Evolutionary conservation across 768 basidiomycete species (phyloP).

Genomic region (Calocybe gangraenosa): DNA sequence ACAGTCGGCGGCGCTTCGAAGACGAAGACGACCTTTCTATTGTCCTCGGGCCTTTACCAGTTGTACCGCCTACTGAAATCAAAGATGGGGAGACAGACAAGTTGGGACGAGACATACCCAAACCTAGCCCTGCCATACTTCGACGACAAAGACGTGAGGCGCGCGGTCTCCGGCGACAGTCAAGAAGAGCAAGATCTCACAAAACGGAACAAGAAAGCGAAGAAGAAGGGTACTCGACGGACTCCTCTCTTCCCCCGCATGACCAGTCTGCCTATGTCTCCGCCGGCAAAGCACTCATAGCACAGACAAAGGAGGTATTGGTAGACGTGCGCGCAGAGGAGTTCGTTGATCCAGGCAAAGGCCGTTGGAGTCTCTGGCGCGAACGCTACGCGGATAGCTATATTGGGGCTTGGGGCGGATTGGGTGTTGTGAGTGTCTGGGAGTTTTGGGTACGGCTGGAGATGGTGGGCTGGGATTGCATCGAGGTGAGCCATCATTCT

Average conservation of each 20-base stretch:
- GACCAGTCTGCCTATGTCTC: constrained; percentile 67
- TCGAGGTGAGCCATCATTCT: constrained; percentile 50
- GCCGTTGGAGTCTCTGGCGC: constrained; percentile 68
- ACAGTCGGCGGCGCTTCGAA: constrained; percentile 65
- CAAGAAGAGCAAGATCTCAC: constrained; percentile 28
- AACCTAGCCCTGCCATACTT: constrained; percentile 38
- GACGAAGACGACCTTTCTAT: constrained; percentile 76
- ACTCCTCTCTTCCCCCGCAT: constrained; percentile 61
- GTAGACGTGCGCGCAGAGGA: constrained; percentile 82
- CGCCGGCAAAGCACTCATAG: constrained; percentile 53
- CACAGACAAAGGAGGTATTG: constrained; percentile 54
- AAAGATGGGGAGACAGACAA: constrained; percentile 54
- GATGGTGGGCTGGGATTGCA: constrained; percentile 82
- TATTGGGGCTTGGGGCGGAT: constrained; percentile 85
- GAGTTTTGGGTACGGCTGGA: constrained; percentile 93
- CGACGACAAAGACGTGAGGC: constrained; percentile 56
- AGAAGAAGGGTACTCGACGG: constrained; percentile 88
- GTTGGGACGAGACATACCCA: constrained; percentile 47
- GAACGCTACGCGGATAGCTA: constrained; percentile 77
- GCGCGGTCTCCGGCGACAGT: constrained; percentile 51
- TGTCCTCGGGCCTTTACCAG: constrained; percentile 55
- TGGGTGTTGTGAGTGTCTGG: constrained; percentile 86
- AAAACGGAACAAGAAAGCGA: constrained; percentile 13
- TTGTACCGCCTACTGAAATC: constrained; percentile 18
- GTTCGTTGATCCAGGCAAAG: constrained; percentile 75